phyloP scores from a whole-genome alignment of 176 grass and related monocot genomes.

The Pontederia crassipes region DNA sequence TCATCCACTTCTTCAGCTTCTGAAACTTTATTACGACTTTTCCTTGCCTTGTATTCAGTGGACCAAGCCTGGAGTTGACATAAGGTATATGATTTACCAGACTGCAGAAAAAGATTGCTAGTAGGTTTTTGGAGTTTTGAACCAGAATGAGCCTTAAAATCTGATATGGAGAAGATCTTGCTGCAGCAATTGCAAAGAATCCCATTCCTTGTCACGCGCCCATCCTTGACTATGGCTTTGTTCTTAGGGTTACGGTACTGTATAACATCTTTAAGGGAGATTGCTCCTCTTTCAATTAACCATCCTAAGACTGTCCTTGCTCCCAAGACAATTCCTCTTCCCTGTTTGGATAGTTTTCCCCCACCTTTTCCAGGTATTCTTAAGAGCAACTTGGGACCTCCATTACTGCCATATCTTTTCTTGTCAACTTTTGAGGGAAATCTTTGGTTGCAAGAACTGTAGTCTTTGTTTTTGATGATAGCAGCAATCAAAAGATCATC shows the following conservation, averaged over 20 bases:
- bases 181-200: constrained; percentile 76
- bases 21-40: constrained; percentile 28
- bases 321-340: constrained; percentile 50
- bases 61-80: constrained; percentile 91
- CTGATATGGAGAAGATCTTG: constrained; percentile 57
- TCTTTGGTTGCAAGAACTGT: constrained; percentile 37
- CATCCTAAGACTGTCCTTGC: constrained; percentile 87
- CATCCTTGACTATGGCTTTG: constrained; percentile 60
- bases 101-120: constrained; percentile 72
- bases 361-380: constrained; percentile 44
- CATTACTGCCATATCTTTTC: constrained; percentile 42
- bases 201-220: constrained; percentile 69
- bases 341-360: constrained; percentile 32
- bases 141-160: constrained; percentile 74
- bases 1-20: constrained; percentile 56
- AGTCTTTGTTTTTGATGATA: constrained; percentile 92
- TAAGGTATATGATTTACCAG: constrained; percentile 68
- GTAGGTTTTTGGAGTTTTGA: constrained; percentile 48
- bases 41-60: constrained; percentile 70
- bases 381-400: constrained; percentile 29
- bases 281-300: constrained; percentile 84
- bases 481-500: constrained; percentile 89
- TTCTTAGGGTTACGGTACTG: constrained; percentile 61
- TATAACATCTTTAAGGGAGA: constrained; percentile 74
- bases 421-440: constrained; percentile 28